These are phyloP conservation scores for Neocallimastix lanati DNA, from an alignment of 192 early-diverging fungal genomes.

Conservation along the genomic window DNA sequence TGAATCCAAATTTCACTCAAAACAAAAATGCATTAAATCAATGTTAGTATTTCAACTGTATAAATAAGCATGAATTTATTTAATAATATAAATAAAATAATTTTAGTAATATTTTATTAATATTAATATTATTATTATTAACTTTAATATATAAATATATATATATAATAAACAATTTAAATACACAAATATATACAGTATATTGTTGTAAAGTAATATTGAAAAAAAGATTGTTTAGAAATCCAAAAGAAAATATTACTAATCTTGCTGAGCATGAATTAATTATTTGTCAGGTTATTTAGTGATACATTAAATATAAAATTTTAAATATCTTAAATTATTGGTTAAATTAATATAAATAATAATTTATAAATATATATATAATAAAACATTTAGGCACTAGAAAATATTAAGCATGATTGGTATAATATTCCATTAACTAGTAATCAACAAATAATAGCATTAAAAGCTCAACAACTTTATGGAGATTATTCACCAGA, in stretches of 20 bases:
- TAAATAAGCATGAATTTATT: no score
- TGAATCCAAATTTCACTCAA: slow-evolving; percentile 5
- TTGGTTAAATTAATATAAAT: no score
- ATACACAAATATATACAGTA: neutral
- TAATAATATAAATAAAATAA: no score
- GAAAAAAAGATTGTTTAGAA: slow-evolving; percentile 28
- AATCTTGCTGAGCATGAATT: slow-evolving; percentile 22
- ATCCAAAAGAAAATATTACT: slow-evolving; percentile 11
- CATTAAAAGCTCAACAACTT: slow-evolving; percentile 19
- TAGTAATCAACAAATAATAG: slow-evolving; percentile 22
- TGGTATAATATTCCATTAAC: slow-evolving; percentile 17
- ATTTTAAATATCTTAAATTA: no score
- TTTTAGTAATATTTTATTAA: no score
- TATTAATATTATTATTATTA: no score
- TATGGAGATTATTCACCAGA: slow-evolving; percentile 19
- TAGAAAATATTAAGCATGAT: slow-evolving; percentile 21
- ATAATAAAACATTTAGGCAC: slow-evolving; percentile 22
- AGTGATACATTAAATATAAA: no score
- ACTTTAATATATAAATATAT: no score
- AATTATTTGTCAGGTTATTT: neutral
- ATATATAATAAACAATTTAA: no score
- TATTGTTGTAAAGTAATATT: slow-evolving; percentile 11
- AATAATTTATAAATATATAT: no score
- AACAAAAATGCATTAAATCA: neutral
- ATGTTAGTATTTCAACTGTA: no score